These are phyloP conservation scores for Botrytis porri DNA, from an alignment of 2,329 filamentous ascomycete genomes.

Conservation along the genomic window DNA sequence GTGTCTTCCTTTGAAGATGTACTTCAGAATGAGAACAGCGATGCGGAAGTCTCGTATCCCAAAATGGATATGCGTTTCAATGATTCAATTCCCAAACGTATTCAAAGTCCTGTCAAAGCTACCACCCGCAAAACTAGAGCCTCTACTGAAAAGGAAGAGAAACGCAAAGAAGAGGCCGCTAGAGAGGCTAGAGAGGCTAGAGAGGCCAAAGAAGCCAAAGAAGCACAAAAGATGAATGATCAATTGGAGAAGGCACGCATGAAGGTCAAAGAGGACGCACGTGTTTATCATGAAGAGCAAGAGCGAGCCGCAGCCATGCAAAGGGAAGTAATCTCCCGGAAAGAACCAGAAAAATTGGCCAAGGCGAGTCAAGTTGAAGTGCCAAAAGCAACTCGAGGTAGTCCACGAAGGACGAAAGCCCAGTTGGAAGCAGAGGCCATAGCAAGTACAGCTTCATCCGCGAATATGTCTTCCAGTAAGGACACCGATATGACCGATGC, in stretches of 20 bases:
- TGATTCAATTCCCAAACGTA: background rate
- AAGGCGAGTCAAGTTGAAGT: conserved; percentile 39
- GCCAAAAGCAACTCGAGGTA: conserved; percentile 47
- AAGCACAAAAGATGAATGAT: conserved; percentile 58
- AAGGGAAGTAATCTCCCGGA: conserved; percentile 51
- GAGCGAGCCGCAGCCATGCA: conserved; percentile 54
- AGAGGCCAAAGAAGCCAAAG: conserved; percentile 62
- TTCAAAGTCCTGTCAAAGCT: conserved; percentile 32
- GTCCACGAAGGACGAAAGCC: conserved; percentile 50
- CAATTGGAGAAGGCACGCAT: conserved; percentile 65
- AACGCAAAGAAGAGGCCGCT: conserved; percentile 56
- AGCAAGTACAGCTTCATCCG: conserved; percentile 38
- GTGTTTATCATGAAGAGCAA: conserved; percentile 56
- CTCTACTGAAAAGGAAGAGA: conserved; percentile 60
- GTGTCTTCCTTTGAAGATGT: conserved; percentile 48
- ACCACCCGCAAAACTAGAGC: conserved; percentile 50
- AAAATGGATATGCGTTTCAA: conserved; percentile 25
- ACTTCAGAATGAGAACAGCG: conserved; percentile 38
- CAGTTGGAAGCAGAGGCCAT: conserved; percentile 37
- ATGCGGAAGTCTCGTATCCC: conserved; percentile 42
- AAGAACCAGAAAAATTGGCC: conserved; percentile 48
- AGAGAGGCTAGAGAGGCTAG: conserved; percentile 64
- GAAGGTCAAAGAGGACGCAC: conserved; percentile 68
- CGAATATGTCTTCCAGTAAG: conserved; percentile 39
- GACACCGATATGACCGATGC: conserved; percentile 58